Percentiles rank a stretch among this genome's conserved stretches.
Conservation (phyloP, 306 rosid species). For the Fagus crenata region DNA sequence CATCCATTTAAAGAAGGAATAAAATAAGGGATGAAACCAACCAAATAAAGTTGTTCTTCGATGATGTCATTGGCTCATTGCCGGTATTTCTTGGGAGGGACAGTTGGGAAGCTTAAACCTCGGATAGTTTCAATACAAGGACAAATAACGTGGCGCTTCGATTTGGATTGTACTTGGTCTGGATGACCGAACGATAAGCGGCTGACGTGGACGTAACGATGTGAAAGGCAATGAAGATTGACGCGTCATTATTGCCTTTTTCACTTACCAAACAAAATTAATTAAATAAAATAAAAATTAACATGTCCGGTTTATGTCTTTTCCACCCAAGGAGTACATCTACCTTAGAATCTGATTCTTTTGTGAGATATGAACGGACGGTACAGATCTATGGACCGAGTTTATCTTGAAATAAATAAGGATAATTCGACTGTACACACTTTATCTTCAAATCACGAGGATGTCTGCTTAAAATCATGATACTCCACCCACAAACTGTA, state of each 20-base stretch:
- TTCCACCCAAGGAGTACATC: not conserved
- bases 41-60: too few relatives aligned
- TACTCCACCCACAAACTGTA: too few relatives aligned
- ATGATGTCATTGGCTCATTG: constrained; percentile 3
- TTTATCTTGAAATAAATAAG: too few relatives aligned
- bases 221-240: not conserved
- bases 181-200: constrained; percentile 36
- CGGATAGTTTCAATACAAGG: constrained; percentile 22
- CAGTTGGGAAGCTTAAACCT: constrained; percentile 31
- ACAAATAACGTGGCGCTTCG: constrained; percentile 32
- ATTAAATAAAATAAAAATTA: not conserved
- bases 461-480: too few relatives aligned
- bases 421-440: too few relatives aligned
- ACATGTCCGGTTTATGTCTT: not conserved
- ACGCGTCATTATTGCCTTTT: not conserved
- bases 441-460: too few relatives aligned
- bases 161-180: constrained; percentile 7
- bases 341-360: not conserved
- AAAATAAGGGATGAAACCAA: too few relatives aligned
- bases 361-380: too few relatives aligned
- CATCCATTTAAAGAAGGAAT: too few relatives aligned
- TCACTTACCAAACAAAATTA: too few relatives aligned
- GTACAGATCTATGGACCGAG: too few relatives aligned
- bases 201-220: constrained; percentile 14
- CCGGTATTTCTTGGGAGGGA: constrained; percentile 15